These are phyloP conservation scores for Penicillium oxalicum DNA, from an alignment of 2,329 filamentous ascomycete genomes.

Conservation along the genomic window DNA sequence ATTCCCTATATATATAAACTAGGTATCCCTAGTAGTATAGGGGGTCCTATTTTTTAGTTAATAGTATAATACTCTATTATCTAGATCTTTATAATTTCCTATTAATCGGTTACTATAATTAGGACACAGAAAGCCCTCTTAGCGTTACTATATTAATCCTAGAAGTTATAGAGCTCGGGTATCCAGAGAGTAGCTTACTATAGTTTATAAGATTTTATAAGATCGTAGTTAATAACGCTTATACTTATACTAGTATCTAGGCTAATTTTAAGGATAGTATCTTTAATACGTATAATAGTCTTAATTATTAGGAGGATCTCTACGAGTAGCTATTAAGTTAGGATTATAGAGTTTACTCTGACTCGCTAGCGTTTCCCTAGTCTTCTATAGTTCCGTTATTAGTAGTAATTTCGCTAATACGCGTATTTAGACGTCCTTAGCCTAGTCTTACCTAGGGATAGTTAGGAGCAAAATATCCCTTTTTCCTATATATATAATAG, in stretches of 20 bases:
- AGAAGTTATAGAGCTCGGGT: no score
- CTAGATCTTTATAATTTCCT: no score
- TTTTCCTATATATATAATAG: neutral
- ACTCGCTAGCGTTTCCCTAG: no score
- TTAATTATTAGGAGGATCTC: neutral
- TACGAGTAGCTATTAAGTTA: no score
- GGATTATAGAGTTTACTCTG: no score
- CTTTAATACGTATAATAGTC: neutral
- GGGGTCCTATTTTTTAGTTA: neutral
- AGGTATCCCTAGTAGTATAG: neutral
- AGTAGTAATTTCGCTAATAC: neutral
- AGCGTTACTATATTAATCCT: no score
- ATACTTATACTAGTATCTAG: neutral
- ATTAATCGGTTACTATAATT: no score
- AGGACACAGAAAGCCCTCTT: no score
- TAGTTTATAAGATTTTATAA: neutral
- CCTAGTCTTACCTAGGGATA: neutral
- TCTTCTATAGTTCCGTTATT: no score
- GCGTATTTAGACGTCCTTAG: neutral
- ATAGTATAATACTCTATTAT: neutral
- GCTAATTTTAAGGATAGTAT: neutral
- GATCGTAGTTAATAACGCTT: neutral
- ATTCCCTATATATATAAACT: neutral
- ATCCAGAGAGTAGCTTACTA: no score
- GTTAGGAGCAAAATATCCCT: neutral